Evolutionary conservation across 129 eudicot genomes (phyloP).

Genomic region (Flaveria trinervia): DNA sequence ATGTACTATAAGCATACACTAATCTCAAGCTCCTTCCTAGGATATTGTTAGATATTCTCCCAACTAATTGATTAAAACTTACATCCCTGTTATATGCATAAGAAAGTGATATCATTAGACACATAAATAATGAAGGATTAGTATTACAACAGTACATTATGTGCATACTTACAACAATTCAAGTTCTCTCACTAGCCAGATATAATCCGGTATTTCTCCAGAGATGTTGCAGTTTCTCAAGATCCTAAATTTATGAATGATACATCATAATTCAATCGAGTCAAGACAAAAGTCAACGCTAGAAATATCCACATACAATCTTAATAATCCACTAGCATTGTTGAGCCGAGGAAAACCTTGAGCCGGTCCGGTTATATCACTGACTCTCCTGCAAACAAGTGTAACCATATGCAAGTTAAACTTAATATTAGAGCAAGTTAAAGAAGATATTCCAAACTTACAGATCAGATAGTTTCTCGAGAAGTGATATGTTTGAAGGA

Average conservation of each 20-base stretch:
- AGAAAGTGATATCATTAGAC: conserved; percentile 10
- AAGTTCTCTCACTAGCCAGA: conserved; percentile 62
- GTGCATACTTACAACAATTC: conserved; percentile 54
- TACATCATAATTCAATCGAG: conserved; percentile 16
- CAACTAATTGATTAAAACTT: conserved; percentile 72
- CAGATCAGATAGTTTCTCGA: conserved; percentile 56
- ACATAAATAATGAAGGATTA: not conserved
- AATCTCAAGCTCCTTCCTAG: conserved; percentile 60
- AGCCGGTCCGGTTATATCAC: conserved; percentile 59
- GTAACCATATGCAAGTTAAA: conserved; percentile 5
- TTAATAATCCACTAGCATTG: conserved; percentile 46
- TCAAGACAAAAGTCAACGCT: conserved; percentile 2
- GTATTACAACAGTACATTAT: not conserved
- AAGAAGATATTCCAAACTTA: conserved; percentile 40
- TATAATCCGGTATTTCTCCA: conserved; percentile 68
- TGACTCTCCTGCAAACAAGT: conserved; percentile 66
- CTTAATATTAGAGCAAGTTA: not conserved
- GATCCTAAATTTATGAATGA: conserved; percentile 50
- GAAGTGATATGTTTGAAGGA: conserved; percentile 64
- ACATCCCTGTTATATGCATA: conserved; percentile 57
- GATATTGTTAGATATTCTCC: conserved; percentile 57
- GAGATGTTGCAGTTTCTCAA: conserved; percentile 77
- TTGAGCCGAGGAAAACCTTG: conserved; percentile 61
- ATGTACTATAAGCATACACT: conserved; percentile 45
- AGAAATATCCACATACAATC: conserved; percentile 49